Evolutionary conservation across 2,329 filamentous ascomycete genomes (phyloP).

Genomic region (Phaeophleospora eucalypticola): DNA sequence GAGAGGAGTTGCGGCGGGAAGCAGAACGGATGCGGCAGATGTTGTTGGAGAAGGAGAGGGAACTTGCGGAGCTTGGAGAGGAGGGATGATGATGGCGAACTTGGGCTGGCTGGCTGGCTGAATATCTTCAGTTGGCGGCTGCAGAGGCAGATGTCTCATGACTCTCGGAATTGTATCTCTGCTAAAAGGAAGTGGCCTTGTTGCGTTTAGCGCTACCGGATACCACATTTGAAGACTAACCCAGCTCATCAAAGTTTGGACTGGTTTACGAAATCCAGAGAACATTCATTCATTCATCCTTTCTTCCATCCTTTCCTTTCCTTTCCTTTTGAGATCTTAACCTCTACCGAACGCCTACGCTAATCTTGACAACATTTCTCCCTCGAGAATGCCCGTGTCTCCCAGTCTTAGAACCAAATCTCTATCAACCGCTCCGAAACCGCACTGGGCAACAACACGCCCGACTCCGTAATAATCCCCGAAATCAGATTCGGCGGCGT

Average conservation of each 20-base stretch:
- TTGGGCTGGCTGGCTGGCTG: too few relatives aligned
- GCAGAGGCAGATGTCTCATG: too few relatives aligned
- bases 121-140: too few relatives aligned
- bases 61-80: conserved; percentile 51
- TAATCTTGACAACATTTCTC: not conserved
- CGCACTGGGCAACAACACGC: conserved; percentile 65
- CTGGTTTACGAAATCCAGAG: too few relatives aligned
- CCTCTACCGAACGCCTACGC: not conserved
- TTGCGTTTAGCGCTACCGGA: not conserved
- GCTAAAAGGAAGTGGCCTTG: too few relatives aligned
- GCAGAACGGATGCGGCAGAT: conserved; percentile 71
- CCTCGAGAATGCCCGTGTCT: not conserved
- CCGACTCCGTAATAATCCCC: conserved; percentile 71
- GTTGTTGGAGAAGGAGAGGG: conserved; percentile 68
- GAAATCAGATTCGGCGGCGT: conserved; percentile 66
- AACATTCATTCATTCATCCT: not conserved
- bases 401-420: conserved; percentile 45
- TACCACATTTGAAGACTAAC: not conserved
- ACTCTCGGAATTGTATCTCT: too few relatives aligned
- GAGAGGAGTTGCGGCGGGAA: conserved; percentile 65
- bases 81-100: conserved; percentile 8
- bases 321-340: not conserved
- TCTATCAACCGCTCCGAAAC: conserved; percentile 68
- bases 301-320: not conserved
- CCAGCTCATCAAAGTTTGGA: too few relatives aligned